Conservation (phyloP, 1,139 yeast genomes). For the Scheffersomyces segobiensis region DNA sequence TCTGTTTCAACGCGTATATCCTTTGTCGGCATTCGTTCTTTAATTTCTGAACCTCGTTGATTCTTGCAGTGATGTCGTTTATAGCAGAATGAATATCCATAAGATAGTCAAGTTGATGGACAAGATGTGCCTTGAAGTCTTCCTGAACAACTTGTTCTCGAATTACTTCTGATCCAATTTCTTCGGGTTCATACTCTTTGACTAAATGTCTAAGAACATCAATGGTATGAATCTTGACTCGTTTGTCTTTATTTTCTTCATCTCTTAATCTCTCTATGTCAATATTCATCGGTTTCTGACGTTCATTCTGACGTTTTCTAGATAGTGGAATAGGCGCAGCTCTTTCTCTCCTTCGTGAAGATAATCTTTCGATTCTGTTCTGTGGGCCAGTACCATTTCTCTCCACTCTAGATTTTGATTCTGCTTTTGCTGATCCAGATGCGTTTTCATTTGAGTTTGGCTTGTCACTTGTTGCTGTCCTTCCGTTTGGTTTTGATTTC, state of each 20-base stretch:
- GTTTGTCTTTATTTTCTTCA: conserved; percentile 22
- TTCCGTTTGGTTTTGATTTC: conserved; percentile 16
- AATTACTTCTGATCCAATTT: conserved; percentile 12
- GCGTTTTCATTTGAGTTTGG: not conserved
- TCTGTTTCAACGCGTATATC: conserved; percentile 38
- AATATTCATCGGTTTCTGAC: conserved; percentile 30
- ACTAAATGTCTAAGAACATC: conserved; percentile 41
- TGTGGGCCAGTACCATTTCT: not conserved
- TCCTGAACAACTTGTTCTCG: conserved; percentile 20
- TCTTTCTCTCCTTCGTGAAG: not conserved
- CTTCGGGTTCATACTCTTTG: conserved; percentile 25
- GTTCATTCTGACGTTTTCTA: conserved; percentile 16
- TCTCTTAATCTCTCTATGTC: conserved; percentile 30
- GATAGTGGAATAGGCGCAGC: conserved; percentile 19
- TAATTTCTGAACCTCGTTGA: conserved; percentile 34
- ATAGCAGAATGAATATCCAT: conserved; percentile 43
- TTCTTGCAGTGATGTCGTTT: conserved; percentile 37
- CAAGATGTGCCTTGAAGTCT: conserved; percentile 32
- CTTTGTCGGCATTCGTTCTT: conserved; percentile 43
- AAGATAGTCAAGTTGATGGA: conserved; percentile 31
- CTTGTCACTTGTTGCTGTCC: conserved; percentile 3
- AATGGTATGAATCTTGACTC: conserved; percentile 31
- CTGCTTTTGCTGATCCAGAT: not conserved
- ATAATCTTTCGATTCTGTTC: not conserved
- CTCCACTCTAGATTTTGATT: not conserved